Base-by-base conservation (phyloP, 228 moss, liverwort and hornwort species). In the Sphagnum fallax region DNA sequence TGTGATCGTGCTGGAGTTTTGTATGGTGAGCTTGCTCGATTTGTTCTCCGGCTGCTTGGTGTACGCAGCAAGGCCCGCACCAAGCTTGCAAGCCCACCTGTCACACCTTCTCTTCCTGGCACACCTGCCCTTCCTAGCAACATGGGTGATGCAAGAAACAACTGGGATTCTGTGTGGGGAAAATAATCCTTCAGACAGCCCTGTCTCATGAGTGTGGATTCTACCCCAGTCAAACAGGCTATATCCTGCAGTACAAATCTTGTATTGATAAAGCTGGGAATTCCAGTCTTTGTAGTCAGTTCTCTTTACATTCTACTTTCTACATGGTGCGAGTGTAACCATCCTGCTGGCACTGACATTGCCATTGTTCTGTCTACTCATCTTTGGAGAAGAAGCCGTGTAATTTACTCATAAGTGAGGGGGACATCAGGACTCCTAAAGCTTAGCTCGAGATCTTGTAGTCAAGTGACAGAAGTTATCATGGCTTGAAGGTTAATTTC, bases 1-100 rank as follows among this genome's bases (percentile, higher is more conserved):
- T 80, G 77, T 67, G 84, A 84, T 65, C 84, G 84, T 32, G 78
- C 84, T 78, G 84, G 84, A 78, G 63, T 78, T 8, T 71, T 84
- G 50, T 84, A 84, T 68, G 84, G 84, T 13, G 84, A 84, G 57
- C 80, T 84, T 59, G 84, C 78, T 13, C 70, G 84, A 50, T 84
- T 84, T 74, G 84, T 84, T 50, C 61, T 84, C 18, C 64, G 75
- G 49, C 11, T 84, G 16, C 75, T 84, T 18, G 80, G 84, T 18
- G 74, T 71, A 10, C 81, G 84, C 53, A 62, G 66, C 76, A 6
- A 75, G 67, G 50, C 72, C 68, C 49, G 76, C 55, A 55, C 55
- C 55, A 55, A 55, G 55, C 55, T 8, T 8, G 55, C 55, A 55
- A 12, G 55, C 55, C 12, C 55, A 55, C 12, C 55, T 4, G 55